Evolutionary conservation across 306 rosid species (phyloP).

Genomic region (Vachellia collinsii): DNA sequence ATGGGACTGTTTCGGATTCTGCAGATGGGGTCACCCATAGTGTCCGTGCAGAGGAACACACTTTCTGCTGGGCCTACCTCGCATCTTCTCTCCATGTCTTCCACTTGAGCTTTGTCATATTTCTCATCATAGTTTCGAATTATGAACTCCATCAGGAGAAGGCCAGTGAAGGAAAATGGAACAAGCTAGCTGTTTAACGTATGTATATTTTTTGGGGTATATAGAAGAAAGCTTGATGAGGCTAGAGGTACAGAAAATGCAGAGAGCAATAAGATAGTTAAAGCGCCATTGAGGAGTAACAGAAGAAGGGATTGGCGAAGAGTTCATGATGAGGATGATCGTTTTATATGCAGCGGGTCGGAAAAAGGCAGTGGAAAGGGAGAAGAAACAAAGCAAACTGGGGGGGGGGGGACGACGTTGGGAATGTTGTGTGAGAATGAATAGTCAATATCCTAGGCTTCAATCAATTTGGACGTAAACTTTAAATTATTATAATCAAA

Average conservation of each 20-base stretch:
- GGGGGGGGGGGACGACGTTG: neutral
- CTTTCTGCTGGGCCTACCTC: slow-evolving; percentile 79
- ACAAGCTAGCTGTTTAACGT: neutral
- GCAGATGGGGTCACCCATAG: slow-evolving; percentile 97
- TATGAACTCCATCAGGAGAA: slow-evolving; percentile 38
- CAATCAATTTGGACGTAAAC: no score
- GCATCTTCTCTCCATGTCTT: slow-evolving; percentile 81
- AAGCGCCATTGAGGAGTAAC: slow-evolving; percentile 27
- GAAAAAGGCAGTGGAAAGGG: slow-evolving; percentile 20
- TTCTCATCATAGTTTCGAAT: slow-evolving; percentile 67
- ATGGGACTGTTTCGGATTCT: slow-evolving; percentile 89
- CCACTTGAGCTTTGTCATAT: slow-evolving; percentile 71
- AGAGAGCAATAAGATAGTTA: slow-evolving; percentile 34
- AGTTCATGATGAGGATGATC: slow-evolving; percentile 36
- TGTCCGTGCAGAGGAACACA: slow-evolving; percentile 81
- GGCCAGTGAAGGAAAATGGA: slow-evolving; percentile 15
- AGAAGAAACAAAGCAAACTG: neutral
- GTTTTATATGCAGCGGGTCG: slow-evolving; percentile 50
- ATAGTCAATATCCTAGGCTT: slow-evolving; percentile 56
- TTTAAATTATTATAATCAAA: no score
- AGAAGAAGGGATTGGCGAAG: slow-evolving; percentile 44
- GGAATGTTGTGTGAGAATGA: slow-evolving; percentile 46
- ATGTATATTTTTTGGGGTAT: neutral
- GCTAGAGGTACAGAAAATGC: slow-evolving; percentile 30
- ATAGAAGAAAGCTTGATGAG: slow-evolving; percentile 16